These are phyloP conservation scores for Rostrohypoxylon terebratum DNA, from an alignment of 495 filamentous ascomycete species.

Conservation along the genomic window DNA sequence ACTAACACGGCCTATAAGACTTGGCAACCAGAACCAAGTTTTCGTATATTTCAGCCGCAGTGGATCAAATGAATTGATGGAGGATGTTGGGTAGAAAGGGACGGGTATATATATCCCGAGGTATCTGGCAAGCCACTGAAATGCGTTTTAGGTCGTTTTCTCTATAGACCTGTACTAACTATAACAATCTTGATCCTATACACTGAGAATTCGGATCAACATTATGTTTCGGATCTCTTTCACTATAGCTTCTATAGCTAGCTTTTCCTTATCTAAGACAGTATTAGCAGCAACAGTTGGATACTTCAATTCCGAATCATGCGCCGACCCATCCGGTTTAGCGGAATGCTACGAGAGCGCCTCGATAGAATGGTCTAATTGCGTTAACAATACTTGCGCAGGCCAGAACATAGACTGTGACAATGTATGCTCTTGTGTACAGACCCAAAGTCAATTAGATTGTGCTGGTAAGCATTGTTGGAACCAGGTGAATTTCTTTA, in stretches of 20 bases:
- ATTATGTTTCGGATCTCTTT: not conserved
- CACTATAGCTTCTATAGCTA: not conserved
- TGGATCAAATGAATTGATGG: not conserved
- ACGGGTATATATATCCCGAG: not conserved
- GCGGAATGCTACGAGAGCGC: not conserved
- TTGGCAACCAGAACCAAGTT: not conserved
- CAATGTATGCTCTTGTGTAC: not conserved
- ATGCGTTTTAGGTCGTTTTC: not conserved
- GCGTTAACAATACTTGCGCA: not conserved
- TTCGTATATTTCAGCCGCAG: not conserved
- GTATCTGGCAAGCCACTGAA: not conserved
- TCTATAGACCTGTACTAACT: not conserved
- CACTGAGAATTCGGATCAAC: not conserved
- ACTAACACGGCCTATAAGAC: not conserved
- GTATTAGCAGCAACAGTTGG: not conserved
- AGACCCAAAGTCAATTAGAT: not conserved
- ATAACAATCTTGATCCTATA: not conserved
- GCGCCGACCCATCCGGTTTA: not conserved
- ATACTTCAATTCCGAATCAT: not conserved
- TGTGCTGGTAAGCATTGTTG: not conserved
- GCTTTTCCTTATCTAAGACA: not conserved
- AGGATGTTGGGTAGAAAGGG: not conserved
- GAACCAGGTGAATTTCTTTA: not conserved
- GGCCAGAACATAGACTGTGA: not conserved
- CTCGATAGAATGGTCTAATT: not conserved